Base-by-base conservation (phyloP, 345 rosid species). In the Citrus unshiu region DNA sequence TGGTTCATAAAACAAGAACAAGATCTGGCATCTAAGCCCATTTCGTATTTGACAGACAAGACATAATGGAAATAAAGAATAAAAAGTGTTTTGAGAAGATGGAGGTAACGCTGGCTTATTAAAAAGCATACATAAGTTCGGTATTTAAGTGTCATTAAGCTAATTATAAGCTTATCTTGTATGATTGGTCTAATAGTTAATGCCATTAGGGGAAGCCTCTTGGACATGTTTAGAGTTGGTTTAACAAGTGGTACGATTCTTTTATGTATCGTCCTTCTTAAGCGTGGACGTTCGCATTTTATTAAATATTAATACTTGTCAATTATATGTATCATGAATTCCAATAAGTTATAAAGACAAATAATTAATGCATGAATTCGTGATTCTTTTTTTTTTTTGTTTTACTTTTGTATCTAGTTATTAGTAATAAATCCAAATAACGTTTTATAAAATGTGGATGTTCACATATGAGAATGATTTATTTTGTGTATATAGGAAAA, bases 401-500 rank as follows among this genome's bases (percentile, higher is more conserved):
- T 0, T 34, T 34, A 34, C 35, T 34, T 57, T 5, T 57, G 1
- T 13, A 13, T 12, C 54, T 14, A 49, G 19, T 14, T 12, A 13
- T 49, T 14, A 13, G 5, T 49, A 49, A 49, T 49, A 14, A 49
- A 0, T 14, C 1, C 0, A 49, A 32, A 32, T 32, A 3, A 32
- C 0, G 0, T 32, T 32, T 3, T 32, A 32, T 32, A 32, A 32
- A 32, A 32, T 32, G 4, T 32, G 0, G 34, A 32, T 32, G 34
- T 32, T 32, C 4, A 0, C 34, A 32, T 0, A 3, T 3, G 40
- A 9, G 0, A 46, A 12, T 46, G 4, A 46, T 0, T 46, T 12
- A 9, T 46, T 0, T 10, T 46, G 6, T 46, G 51, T 4, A 13
- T 14, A 49, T 49, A 49, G 1, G 14, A 49, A 49, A 4, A 49